phyloP scores from a whole-genome alignment of 164 flowering plant species.

The Annona cherimola region DNA sequence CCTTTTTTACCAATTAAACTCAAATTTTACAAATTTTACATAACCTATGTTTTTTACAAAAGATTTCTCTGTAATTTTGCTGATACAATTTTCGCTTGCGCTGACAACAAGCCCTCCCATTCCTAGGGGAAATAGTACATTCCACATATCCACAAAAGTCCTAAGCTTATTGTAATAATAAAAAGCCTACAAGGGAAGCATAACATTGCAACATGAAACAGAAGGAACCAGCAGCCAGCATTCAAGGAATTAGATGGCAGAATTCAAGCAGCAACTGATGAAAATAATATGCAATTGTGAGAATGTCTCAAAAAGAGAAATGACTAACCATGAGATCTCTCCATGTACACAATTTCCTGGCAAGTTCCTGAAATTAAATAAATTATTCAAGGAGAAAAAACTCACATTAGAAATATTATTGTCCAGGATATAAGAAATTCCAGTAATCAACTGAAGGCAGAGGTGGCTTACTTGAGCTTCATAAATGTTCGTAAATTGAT shows the following conservation, averaged over 20 bases:
- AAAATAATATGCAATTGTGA: conserved; percentile 2
- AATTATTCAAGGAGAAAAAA: background rate
- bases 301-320: background rate
- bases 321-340: conserved; percentile 96
- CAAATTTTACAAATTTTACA: too few relatives aligned
- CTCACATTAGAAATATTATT: conserved; percentile 1
- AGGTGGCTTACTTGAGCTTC: conserved; percentile 39
- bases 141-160: background rate
- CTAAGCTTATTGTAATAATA: background rate
- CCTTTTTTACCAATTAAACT: too few relatives aligned
- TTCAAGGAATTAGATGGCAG: background rate
- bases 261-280: background rate
- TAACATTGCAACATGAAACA: background rate
- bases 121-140: too few relatives aligned
- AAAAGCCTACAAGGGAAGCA: background rate
- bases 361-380: conserved; percentile 57
- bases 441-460: conserved; percentile 6
- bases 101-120: too few relatives aligned
- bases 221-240: background rate
- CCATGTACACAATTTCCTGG: conserved; percentile 76
- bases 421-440: background rate
- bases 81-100: too few relatives aligned
- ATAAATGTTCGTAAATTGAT: conserved; percentile 19
- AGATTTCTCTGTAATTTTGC: too few relatives aligned
- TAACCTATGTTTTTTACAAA: too few relatives aligned